phyloP scores from a whole-genome alignment of 805 yeast species.

The Myxozyma vanderwaltii region DNA sequence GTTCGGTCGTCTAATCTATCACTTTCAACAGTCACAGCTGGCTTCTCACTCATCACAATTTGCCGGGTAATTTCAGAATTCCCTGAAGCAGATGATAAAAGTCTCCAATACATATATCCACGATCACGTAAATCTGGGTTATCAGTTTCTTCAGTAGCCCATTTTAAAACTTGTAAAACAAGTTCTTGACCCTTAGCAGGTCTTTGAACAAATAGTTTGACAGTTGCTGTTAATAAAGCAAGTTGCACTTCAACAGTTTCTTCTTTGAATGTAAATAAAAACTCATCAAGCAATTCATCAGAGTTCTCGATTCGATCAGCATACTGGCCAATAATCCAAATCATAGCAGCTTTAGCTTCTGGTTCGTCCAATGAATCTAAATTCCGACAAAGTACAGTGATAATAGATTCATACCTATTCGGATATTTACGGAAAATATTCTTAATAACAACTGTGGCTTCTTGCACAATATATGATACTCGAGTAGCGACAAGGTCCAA shows the following conservation, averaged over 20 bases:
- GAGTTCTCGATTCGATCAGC: slow-evolving; percentile 52
- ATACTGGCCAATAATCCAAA: slow-evolving; percentile 84
- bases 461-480: slow-evolving; percentile 76
- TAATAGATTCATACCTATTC: slow-evolving; percentile 51
- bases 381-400: slow-evolving; percentile 48
- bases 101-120: slow-evolving; percentile 83
- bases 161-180: slow-evolving; percentile 60
- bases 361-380: slow-evolving; percentile 65
- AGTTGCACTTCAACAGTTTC: slow-evolving; percentile 77
- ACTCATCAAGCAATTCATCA: slow-evolving; percentile 47
- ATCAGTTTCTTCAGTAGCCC: slow-evolving; percentile 71
- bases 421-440: slow-evolving; percentile 80
- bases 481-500: slow-evolving; percentile 63
- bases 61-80: slow-evolving; percentile 49
- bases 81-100: slow-evolving; percentile 56
- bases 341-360: slow-evolving; percentile 73
- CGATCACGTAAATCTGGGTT: slow-evolving; percentile 87
- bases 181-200: slow-evolving; percentile 59
- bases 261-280: slow-evolving; percentile 53
- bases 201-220: slow-evolving; percentile 62
- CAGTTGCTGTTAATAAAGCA: slow-evolving; percentile 69
- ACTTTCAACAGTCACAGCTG: slow-evolving; percentile 64
- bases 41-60: slow-evolving; percentile 63
- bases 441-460: slow-evolving; percentile 71
- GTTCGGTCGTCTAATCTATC: slow-evolving; percentile 69